Conservation (phyloP, 768 basidiomycete species). For the Leucogyrophana mollusca region DNA sequence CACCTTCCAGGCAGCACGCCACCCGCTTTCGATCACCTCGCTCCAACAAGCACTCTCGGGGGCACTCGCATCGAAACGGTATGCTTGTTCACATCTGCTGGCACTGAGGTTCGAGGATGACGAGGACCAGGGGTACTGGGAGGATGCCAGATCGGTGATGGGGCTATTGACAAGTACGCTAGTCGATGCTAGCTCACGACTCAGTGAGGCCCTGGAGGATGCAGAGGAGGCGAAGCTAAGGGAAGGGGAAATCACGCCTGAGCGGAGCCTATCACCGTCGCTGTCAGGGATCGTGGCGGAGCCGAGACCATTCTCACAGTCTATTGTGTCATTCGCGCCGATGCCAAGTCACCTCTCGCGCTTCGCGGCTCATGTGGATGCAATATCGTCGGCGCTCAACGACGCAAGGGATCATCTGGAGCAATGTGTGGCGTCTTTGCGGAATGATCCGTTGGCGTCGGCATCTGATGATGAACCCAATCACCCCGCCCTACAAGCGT, state of each 20-base stretch:
- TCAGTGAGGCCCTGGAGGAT: slow-evolving; percentile 63
- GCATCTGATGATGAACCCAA: slow-evolving; percentile 26
- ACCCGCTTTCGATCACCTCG: slow-evolving; percentile 66
- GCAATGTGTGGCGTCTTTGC: slow-evolving; percentile 58
- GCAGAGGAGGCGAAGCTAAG: slow-evolving; percentile 50
- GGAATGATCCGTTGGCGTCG: slow-evolving; percentile 33
- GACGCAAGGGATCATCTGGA: slow-evolving; percentile 70
- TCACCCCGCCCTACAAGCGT: slow-evolving; percentile 61
- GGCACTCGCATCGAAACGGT: slow-evolving; percentile 72
- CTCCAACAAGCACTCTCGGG: slow-evolving; percentile 60
- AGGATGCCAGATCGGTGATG: slow-evolving; percentile 78
- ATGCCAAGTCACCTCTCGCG: slow-evolving; percentile 66
- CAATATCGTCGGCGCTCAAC: slow-evolving; percentile 64
- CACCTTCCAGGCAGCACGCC: slow-evolving; percentile 53
- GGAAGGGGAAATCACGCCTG: slow-evolving; percentile 49
- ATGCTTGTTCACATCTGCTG: slow-evolving; percentile 76
- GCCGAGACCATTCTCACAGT: slow-evolving; percentile 13
- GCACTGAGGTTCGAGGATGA: slow-evolving; percentile 75
- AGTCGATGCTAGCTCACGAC: slow-evolving; percentile 58
- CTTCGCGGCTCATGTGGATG: slow-evolving; percentile 73
- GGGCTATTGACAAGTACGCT: slow-evolving; percentile 65
- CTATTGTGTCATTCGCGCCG: slow-evolving; percentile 61
- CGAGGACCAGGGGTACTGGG: slow-evolving; percentile 81
- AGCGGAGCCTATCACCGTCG: slow-evolving; percentile 1
- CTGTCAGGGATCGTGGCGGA: slow-evolving; percentile 3